A percentile compares a stretch with the other conserved stretches of the same genome.
Evolutionary conservation across 805 yeast genomes (phyloP).

Genomic region (Candida anglica): DNA sequence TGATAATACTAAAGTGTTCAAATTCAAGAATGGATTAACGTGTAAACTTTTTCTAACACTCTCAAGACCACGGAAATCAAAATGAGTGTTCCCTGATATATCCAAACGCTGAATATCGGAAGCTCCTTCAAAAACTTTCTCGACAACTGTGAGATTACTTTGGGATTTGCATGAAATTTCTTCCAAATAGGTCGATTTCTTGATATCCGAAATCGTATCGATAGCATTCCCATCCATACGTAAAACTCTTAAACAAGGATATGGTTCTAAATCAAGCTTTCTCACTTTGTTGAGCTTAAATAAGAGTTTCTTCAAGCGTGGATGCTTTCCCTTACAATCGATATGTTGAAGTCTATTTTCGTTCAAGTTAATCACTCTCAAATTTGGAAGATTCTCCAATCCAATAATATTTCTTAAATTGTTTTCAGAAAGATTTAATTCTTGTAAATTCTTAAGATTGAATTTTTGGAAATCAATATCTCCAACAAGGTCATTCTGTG

Average conservation of each 20-base stretch:
- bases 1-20: constrained; percentile 39
- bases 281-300: constrained; percentile 35
- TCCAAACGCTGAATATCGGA: constrained; percentile 30
- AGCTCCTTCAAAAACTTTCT: constrained; percentile 14
- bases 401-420: constrained; percentile 27
- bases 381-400: constrained; percentile 28
- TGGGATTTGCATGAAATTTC: constrained; percentile 43
- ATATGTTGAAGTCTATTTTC: constrained; percentile 30
- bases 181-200: constrained; percentile 28
- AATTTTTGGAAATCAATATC: constrained; percentile 30
- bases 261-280: constrained; percentile 24
- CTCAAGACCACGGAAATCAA: constrained; percentile 8
- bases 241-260: constrained; percentile 39
- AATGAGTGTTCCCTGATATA: constrained; percentile 35
- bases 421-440: constrained; percentile 41
- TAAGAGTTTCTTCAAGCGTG: constrained; percentile 31
- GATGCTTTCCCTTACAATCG: constrained; percentile 17
- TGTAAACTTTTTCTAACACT: too few relatives aligned
- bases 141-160: constrained; percentile 12
- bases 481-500: constrained; percentile 39
- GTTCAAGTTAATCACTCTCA: constrained; percentile 38
- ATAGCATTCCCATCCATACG: constrained; percentile 44
- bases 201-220: constrained; percentile 18
- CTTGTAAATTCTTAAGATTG: constrained; percentile 38
- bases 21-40: constrained; percentile 24